Evolutionary conservation across 2,329 filamentous ascomycete species (phyloP).

Genomic region (Elsinoe batatas): DNA sequence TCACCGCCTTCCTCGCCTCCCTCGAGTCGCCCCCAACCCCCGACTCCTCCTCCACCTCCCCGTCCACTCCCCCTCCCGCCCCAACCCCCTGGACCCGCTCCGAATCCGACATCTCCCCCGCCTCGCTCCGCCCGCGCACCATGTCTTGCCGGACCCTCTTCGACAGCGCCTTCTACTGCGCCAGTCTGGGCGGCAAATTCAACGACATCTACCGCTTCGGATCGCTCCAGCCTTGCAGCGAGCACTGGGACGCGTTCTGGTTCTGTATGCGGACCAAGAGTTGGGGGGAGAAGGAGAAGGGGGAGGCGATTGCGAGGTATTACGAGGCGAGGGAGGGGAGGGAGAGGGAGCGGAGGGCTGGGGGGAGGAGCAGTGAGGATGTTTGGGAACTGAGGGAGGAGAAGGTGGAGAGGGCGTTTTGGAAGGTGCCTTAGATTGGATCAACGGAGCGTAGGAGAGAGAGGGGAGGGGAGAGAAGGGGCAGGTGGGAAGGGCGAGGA

Average conservation of each 20-base stretch:
- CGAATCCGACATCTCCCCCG: conserved; percentile 35
- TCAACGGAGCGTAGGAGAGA: too few relatives aligned
- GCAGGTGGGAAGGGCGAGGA: not conserved
- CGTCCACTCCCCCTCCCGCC: conserved; percentile 15
- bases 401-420: conserved; percentile 44
- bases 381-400: conserved; percentile 69
- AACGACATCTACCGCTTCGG: conserved; percentile 86
- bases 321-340: conserved; percentile 58
- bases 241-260: conserved; percentile 91
- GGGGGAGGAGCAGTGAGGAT: conserved; percentile 66
- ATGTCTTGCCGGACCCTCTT: conserved; percentile 90
- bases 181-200: conserved; percentile 83
- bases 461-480: not conserved
- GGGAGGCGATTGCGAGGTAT: conserved; percentile 51
- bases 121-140: conserved; percentile 63
- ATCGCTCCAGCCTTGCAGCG: conserved; percentile 61
- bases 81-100: conserved; percentile 21
- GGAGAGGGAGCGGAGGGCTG: conserved; percentile 47
- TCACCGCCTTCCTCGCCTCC: conserved; percentile 43
- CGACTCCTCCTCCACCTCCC: conserved; percentile 17
- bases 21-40: conserved; percentile 27
- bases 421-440: conserved; percentile 19
- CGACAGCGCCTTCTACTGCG: conserved; percentile 89
- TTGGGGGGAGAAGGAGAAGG: conserved; percentile 50
- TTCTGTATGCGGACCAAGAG: conserved; percentile 85